Evolutionary conservation across 345 rosid genomes (phyloP).

Genomic region (Acer yangbiense): DNA sequence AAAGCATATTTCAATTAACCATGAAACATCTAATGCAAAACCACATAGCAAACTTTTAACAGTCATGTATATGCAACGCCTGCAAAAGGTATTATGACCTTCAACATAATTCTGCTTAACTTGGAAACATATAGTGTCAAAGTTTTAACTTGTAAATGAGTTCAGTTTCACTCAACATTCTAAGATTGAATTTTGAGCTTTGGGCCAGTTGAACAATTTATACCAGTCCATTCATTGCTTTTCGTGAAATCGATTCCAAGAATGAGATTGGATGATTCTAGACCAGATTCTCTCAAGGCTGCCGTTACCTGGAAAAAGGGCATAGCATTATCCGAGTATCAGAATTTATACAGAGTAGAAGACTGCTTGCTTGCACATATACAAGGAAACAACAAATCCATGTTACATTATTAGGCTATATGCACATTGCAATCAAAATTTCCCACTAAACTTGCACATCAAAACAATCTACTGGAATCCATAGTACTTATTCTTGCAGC

Average conservation of each 20-base stretch:
- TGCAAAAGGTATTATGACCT: background rate
- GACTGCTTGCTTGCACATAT: background rate
- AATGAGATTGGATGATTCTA: slow-evolving; percentile 89
- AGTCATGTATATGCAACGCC: background rate
- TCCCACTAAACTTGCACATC: background rate
- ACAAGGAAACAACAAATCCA: background rate
- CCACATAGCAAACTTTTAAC: background rate
- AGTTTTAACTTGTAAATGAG: background rate
- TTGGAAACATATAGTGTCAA: too few relatives aligned
- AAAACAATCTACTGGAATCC: background rate
- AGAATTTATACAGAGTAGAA: background rate
- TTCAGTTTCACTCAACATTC: background rate
- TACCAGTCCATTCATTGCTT: slow-evolving; percentile 96
- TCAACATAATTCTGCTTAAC: background rate
- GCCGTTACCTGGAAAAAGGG: slow-evolving; percentile 46
- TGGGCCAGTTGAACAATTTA: background rate
- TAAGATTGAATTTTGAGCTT: background rate
- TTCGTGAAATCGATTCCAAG: slow-evolving; percentile 86
- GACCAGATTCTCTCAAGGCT: slow-evolving; percentile 72
- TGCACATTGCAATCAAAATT: background rate
- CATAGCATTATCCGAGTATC: background rate
- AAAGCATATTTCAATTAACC: background rate
- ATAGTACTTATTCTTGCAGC: background rate
- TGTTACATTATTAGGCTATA: background rate
- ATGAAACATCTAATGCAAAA: background rate